These are phyloP conservation scores for slime mould (Dictyostelium discoideum) DNA, from an alignment of 78 protist genomes.

Conservation along the genomic window DNA sequence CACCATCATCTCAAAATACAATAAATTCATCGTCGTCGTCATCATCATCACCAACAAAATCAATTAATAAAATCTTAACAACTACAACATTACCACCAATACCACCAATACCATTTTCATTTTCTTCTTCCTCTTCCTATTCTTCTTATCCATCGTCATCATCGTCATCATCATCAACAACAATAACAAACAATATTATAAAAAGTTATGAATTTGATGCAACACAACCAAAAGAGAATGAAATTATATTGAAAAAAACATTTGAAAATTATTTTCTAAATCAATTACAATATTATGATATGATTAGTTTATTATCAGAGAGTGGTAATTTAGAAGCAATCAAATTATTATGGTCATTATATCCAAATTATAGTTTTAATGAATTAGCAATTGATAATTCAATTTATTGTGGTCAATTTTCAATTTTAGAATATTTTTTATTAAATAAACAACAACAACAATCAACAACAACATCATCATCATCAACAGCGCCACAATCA, in stretches of 20 bases:
- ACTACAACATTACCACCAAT: neutral
- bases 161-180: neutral
- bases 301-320: neutral
- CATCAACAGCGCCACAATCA: neutral
- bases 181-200: too few species aligned
- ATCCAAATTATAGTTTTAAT: neutral
- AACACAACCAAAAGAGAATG: neutral
- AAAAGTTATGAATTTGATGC: neutral
- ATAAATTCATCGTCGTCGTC: neutral
- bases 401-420: neutral
- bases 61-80: neutral
- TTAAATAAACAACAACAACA: neutral
- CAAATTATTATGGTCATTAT: neutral
- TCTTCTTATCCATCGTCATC: neutral
- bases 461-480: neutral
- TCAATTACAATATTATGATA: constrained; percentile 4
- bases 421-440: neutral
- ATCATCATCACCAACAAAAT: neutral
- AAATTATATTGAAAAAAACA: neutral
- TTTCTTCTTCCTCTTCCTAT: neutral
- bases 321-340: neutral
- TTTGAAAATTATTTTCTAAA: neutral
- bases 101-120: neutral
- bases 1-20: neutral
- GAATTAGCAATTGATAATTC: neutral